Conservation (phyloP, 306 rosid species). For the Medicago ruthenica region DNA sequence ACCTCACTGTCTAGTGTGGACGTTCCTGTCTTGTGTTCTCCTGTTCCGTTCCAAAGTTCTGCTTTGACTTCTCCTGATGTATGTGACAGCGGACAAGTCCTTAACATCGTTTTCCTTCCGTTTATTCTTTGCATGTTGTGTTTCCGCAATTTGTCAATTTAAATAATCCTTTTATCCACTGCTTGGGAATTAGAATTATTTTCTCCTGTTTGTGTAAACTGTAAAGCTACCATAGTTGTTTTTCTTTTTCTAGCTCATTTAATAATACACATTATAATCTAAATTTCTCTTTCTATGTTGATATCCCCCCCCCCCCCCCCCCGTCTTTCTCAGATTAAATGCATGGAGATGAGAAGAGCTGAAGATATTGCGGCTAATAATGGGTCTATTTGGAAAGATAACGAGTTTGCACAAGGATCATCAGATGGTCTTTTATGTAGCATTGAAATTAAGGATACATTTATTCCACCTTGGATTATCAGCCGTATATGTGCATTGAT, state of each 20-base stretch:
- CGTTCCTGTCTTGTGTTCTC: conserved; percentile 82
- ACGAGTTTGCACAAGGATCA: conserved; percentile 45
- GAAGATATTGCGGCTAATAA: conserved; percentile 53
- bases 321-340: conserved; percentile 67
- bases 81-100: conserved; percentile 18
- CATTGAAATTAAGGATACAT: conserved; percentile 78
- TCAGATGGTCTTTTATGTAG: conserved; percentile 59
- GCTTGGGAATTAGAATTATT: conserved; percentile 1
- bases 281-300: background rate
- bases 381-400: conserved; percentile 55
- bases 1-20: conserved; percentile 74
- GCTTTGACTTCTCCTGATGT: conserved; percentile 86
- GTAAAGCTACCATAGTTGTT: conserved; percentile 7
- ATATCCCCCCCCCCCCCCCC: background rate
- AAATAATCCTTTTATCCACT: conserved; percentile 26
- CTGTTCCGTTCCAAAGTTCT: conserved; percentile 85
- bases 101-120: conserved; percentile 9
- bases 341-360: conserved; percentile 74
- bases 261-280: conserved; percentile 30
- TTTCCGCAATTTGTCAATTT: conserved; percentile 32
- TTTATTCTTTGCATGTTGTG: conserved; percentile 22
- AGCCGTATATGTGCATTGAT: conserved; percentile 60
- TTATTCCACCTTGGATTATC: conserved; percentile 91
- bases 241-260: conserved; percentile 24
- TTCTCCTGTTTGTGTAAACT: conserved; percentile 20